Evolutionary conservation across 345 rosid genomes (phyloP).

Genomic region (Populus pruinosa): DNA sequence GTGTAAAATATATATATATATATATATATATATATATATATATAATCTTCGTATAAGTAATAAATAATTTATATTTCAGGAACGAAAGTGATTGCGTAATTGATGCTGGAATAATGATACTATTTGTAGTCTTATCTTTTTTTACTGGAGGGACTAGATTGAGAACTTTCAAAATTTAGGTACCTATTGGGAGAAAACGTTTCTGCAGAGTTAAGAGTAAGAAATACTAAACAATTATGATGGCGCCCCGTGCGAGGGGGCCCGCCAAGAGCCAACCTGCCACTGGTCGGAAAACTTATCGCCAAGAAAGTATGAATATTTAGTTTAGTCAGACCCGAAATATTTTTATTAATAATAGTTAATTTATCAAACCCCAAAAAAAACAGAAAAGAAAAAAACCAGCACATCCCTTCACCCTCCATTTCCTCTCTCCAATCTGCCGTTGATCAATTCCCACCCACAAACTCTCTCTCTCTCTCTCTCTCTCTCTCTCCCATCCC

Average conservation of each 20-base stretch:
- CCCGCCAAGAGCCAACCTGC: slow-evolving; percentile 11
- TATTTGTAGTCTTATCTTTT: too few relatives aligned
- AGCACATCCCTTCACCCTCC: not conserved
- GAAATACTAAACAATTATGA: not conserved
- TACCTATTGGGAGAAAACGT: not conserved
- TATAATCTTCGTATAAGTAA: too few relatives aligned
- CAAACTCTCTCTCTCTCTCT: not conserved
- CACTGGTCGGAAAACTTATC: not conserved
- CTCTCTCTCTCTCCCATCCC: too few relatives aligned
- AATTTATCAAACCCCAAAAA: not conserved
- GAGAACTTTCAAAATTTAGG: not conserved
- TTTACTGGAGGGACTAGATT: not conserved
- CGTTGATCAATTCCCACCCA: slow-evolving; percentile 7
- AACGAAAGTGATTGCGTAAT: too few relatives aligned
- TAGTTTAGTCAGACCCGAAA: not conserved
- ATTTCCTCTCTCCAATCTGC: not conserved
- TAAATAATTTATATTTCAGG: too few relatives aligned
- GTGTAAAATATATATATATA: too few relatives aligned
- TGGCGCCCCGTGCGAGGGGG: not conserved
- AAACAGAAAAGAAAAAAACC: not conserved
- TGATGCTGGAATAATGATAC: too few relatives aligned
- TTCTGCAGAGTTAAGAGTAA: too few relatives aligned
- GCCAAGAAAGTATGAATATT: not conserved
- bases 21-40: too few relatives aligned
- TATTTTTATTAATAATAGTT: not conserved